Evolutionary conservation across 805 yeast genomes (phyloP), one percentile per base, ranked within the genome.

Genomic region (Kazachstania kunashirensis): DNA sequence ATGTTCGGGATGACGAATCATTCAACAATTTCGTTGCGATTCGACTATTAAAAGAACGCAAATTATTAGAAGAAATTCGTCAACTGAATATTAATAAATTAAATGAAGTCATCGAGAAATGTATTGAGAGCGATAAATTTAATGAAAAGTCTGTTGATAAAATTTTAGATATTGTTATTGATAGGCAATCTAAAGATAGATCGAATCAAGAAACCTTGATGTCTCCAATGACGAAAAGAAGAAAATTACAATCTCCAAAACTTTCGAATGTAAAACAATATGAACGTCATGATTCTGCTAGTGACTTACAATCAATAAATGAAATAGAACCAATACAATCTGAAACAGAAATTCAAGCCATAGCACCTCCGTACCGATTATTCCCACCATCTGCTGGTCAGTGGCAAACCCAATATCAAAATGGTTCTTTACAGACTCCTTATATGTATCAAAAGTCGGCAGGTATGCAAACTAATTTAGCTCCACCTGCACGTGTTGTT

Each of bases 11-110:
- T 9, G 35, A 39, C n/a, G 37, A 39, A 2, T 6, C 35, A 6
- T 41, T 52, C 8, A 36, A 44, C 28, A 44, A 40, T 26, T 45
- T 44, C 29, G 26, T 52, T 12, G 40, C 39, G 12, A 34, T 47
- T 30, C 46, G 48, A 27, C 31, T 49, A 32, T 44, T 38, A 20
- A 46, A 38, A 25, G 46, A 49, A 29, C 41, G 39, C 5, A 47
- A 42, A 35, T 41, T 42, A 28, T 31, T 50, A 2, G 55, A 52
- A 31, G 40, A 43, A 33, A 16, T 47, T 7, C 45, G 52, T 19
- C 34, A 39, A n/a, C 29, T 37, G 4, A 53, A 51, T 39, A 28
- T 53, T 25, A 40, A 33, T n/a, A 47, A 36, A 31, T 34, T 53
- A 29, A 31, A 37, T 19, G 28, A 33, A 5, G 40, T 53, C 16